Base-by-base conservation (phyloP, 1,139 yeast species). In the Diutina siamensis region DNA sequence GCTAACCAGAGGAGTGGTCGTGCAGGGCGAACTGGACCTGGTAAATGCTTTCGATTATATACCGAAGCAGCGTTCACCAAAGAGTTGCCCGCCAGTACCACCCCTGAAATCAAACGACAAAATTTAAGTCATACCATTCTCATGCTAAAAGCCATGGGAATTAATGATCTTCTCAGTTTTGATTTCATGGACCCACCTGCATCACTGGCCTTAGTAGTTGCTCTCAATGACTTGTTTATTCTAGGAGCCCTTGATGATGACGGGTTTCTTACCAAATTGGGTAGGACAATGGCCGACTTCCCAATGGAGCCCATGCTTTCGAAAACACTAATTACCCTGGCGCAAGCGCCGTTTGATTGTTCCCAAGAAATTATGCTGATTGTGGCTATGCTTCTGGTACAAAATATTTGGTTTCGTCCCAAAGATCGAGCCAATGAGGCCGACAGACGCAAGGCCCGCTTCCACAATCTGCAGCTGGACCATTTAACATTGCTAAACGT, bases 111-210 rank as follows among this genome's bases (percentile, higher is more conserved):
- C 47, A 95, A 88, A 61, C 69, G 99, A 50, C 94, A 85, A 57
- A 92, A 94, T 58, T 64, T 92, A 49, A 76, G 95, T 3, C 77
- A 83, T 57, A 88, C 97, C 0, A 81, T 89, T 44, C 67, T 92
- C 53, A 80, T 89, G 85, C 70, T 92, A 50, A 92, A 92, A 58
- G 95, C 97, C 1, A 88, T 92, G 94, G 97, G 97, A 0, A 86
- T 92, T 46, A 75, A 84, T 48, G 94, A 89, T 59, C 62, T 89
- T 44, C 53, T 86, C 34, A 70, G 75, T 48, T 89, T 89, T 63
- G 95, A 86, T 46, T 89, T 89, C 55, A 86, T 89, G 95, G 99
- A 92, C 57, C 89, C 94, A 8, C 99, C 99, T 0, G 83, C 94
- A 1, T 72, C 75, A 17, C 78, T 76, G 47, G 73, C 95, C 0